Percentiles rank a stretch among this genome's conserved stretches.
Conservation (phyloP, 2,329 filamentous ascomycete genomes). For the Myriosclerotinia scirpicola region DNA sequence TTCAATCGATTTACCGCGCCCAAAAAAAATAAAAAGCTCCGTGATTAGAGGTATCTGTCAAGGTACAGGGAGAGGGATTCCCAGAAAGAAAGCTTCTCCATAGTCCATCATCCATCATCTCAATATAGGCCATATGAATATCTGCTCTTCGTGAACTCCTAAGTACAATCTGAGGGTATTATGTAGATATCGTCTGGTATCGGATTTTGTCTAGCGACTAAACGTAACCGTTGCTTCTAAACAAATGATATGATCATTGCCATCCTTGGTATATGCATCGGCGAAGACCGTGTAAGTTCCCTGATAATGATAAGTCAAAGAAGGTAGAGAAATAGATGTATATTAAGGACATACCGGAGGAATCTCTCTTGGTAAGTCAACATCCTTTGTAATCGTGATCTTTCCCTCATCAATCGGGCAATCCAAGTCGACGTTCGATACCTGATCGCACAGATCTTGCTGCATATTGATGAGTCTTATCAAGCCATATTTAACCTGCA, state of each 20-base stretch:
- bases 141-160: not conserved
- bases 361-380: conserved; percentile 82
- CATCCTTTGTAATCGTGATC: conserved; percentile 72
- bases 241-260: conserved; percentile 74
- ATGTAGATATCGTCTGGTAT: not conserved
- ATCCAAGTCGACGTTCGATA: conserved; percentile 81
- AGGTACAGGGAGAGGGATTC: conserved; percentile 28
- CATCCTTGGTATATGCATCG: conserved; percentile 75
- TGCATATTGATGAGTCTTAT: conserved; percentile 82
- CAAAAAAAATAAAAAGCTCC: conserved; percentile 28
- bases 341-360: conserved; percentile 69
- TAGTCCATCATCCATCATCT: conserved; percentile 18
- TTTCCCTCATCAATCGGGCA: conserved; percentile 85
- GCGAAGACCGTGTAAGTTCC: conserved; percentile 88
- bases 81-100: conserved; percentile 22
- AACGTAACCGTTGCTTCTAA: conserved; percentile 74
- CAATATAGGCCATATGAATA: conserved; percentile 12
- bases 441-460: conserved; percentile 85
- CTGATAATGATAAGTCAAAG: conserved; percentile 47
- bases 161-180: conserved; percentile 15
- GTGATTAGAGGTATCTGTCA: conserved; percentile 31
- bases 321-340: no score
- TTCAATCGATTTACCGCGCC: not conserved
- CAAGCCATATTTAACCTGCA: conserved; percentile 91
- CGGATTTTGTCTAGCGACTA: conserved; percentile 8